phyloP scores from a whole-genome alignment of 306 rosid genomes.

The Dalbergia cultrata region DNA sequence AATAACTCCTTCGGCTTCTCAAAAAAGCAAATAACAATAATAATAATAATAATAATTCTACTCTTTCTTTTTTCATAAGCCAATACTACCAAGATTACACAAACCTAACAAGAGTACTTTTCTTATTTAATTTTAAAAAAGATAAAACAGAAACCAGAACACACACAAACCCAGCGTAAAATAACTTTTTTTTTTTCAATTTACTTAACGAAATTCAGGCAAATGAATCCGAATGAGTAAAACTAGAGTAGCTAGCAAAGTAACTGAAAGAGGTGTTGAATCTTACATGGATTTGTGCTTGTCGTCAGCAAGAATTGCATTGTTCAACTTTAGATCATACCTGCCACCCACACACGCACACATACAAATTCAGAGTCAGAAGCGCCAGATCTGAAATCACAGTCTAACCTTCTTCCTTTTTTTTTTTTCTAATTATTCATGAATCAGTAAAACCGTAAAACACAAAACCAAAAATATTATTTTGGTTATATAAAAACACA shows the following conservation, averaged over 20 bases:
- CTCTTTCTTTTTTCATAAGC: not conserved
- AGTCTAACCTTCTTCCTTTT: not conserved
- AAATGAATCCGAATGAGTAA: not conserved
- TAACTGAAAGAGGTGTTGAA: not conserved
- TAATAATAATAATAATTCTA: too few relatives aligned
- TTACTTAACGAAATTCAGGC: not conserved
- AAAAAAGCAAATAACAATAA: too few relatives aligned
- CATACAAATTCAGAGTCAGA: conserved; percentile 12
- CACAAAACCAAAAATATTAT: too few relatives aligned
- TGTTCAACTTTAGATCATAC: conserved; percentile 74
- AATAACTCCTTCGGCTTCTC: too few relatives aligned
- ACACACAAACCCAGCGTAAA: not conserved
- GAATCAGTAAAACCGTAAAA: too few relatives aligned
- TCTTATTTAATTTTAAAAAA: too few relatives aligned
- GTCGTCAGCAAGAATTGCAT: conserved; percentile 92
- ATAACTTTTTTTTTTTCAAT: too few relatives aligned
- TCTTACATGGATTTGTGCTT: conserved; percentile 89
- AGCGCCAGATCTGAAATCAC: conserved; percentile 36
- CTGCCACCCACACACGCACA: conserved; percentile 49
- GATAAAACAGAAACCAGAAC: too few relatives aligned
- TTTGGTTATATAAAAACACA: too few relatives aligned
- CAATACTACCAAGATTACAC: not conserved
- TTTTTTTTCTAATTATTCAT: too few relatives aligned
- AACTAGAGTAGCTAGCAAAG: not conserved
- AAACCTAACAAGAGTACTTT: not conserved